Evolutionary conservation across 2,329 filamentous ascomycete genomes (phyloP).

Genomic region (Fusarium sp.): DNA sequence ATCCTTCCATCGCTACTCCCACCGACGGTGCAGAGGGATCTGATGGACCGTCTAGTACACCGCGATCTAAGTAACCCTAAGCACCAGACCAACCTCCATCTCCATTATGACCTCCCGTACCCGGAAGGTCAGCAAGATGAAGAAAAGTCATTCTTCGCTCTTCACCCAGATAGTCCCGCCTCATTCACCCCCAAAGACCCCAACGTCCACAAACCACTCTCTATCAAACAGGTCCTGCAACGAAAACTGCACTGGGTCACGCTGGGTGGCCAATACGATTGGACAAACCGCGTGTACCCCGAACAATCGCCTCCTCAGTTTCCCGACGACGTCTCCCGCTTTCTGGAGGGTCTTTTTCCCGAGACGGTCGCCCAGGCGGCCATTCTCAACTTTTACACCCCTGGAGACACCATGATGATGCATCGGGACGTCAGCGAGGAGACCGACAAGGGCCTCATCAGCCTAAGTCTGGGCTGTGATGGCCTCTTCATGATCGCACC

Average conservation of each 20-base stretch:
- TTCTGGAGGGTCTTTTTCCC: slow-evolving; percentile 80
- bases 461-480: slow-evolving; percentile 90
- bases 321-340: slow-evolving; percentile 75
- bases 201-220: slow-evolving; percentile 78
- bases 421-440: slow-evolving; percentile 95
- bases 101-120: slow-evolving; percentile 81
- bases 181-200: slow-evolving; percentile 77
- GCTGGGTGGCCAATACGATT: slow-evolving; percentile 95
- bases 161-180: slow-evolving; percentile 62
- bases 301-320: slow-evolving; percentile 75
- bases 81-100: slow-evolving; percentile 91
- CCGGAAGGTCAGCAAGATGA: slow-evolving; percentile 42
- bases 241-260: slow-evolving; percentile 94
- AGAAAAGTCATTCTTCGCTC: slow-evolving; percentile 66
- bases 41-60: slow-evolving; percentile 82
- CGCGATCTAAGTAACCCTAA: slow-evolving; percentile 77
- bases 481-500: slow-evolving; percentile 87
- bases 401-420: slow-evolving; percentile 90
- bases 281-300: slow-evolving; percentile 89
- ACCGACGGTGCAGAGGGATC: slow-evolving; percentile 71
- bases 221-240: slow-evolving; percentile 76
- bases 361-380: slow-evolving; percentile 85
- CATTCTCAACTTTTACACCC: slow-evolving; percentile 93
- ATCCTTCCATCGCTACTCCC: slow-evolving; percentile 83
- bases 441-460: slow-evolving; percentile 81